Conservation (phyloP, 306 rosid species). For the Inga leiocalycina region DNA sequence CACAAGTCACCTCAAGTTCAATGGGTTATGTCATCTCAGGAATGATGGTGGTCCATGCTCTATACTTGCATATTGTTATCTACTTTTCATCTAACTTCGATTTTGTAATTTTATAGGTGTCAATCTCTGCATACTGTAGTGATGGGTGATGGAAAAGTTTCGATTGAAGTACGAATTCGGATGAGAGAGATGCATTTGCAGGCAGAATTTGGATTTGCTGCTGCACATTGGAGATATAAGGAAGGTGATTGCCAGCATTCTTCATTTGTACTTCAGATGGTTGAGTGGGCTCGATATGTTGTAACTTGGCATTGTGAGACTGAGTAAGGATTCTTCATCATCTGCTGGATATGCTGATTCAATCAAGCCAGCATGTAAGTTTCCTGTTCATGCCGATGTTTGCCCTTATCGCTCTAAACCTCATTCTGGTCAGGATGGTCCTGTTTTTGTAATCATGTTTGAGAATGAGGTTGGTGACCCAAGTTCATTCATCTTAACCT, state of each 20-base stretch:
- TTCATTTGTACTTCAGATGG: slow-evolving; percentile 95
- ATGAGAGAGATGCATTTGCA: slow-evolving; percentile 69
- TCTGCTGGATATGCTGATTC: too few relatives aligned
- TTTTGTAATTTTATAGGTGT: slow-evolving; percentile 55
- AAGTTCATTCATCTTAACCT: too few relatives aligned
- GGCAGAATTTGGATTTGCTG: slow-evolving; percentile 98
- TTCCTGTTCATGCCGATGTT: too few relatives aligned
- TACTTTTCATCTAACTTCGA: slow-evolving; percentile 28
- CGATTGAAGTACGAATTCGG: slow-evolving; percentile 93
- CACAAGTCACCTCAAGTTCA: slow-evolving; percentile 73
- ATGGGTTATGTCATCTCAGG: slow-evolving; percentile 65
- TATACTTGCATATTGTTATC: slow-evolving; percentile 2
- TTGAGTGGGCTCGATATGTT: slow-evolving; percentile 99
- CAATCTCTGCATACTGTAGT: slow-evolving; percentile 93
- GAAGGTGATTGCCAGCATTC: slow-evolving; percentile 92
- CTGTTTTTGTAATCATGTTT: too few relatives aligned
- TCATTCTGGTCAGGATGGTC: too few relatives aligned
- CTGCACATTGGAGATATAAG: slow-evolving; percentile 99
- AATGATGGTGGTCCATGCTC: neutral
- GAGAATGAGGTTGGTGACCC: too few relatives aligned
- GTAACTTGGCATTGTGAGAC: slow-evolving; percentile 98
- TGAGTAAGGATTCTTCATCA: slow-evolving; percentile 52
- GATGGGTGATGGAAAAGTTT: slow-evolving; percentile 71
- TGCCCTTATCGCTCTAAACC: too few relatives aligned
- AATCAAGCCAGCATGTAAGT: too few relatives aligned